Evolutionary conservation across 331 rosid species (phyloP).

Genomic region (Prunus yedoensis): DNA sequence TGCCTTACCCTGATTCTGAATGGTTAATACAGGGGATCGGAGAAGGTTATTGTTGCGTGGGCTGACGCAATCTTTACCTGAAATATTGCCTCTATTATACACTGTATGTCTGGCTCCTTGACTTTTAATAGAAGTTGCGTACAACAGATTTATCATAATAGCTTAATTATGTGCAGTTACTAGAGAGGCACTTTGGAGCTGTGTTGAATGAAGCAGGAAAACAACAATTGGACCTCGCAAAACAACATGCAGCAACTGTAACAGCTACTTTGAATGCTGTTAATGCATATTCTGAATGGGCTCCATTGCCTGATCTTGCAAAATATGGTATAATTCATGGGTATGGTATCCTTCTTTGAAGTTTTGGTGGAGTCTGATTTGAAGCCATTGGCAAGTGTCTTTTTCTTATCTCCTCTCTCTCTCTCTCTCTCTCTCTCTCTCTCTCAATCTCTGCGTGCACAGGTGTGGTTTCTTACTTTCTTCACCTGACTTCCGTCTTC

Average conservation of each 20-base stretch:
- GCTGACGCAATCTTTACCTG: slow-evolving; percentile 77
- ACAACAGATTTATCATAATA: slow-evolving; percentile 21
- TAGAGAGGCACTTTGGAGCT: slow-evolving; percentile 84
- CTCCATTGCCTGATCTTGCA: slow-evolving; percentile 92
- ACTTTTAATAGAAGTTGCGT: slow-evolving; percentile 23
- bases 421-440: slow-evolving; percentile 23
- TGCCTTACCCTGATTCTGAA: slow-evolving; percentile 31
- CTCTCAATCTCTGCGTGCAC: slow-evolving; percentile 32
- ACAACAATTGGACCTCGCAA: slow-evolving; percentile 68
- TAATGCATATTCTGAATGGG: slow-evolving; percentile 98
- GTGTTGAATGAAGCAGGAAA: slow-evolving; percentile 72
- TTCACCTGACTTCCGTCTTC: slow-evolving; percentile 90
- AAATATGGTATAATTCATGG: slow-evolving; percentile 87
- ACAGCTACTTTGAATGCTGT: slow-evolving; percentile 78
- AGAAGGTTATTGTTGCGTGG: slow-evolving; percentile 89
- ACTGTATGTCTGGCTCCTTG: slow-evolving; percentile 46
- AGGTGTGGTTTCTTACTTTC: slow-evolving; percentile 90
- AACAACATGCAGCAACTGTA: slow-evolving; percentile 80
- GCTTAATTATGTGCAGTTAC: slow-evolving; percentile 59
- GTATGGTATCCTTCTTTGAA: slow-evolving; percentile 47
- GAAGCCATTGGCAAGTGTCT: slow-evolving; percentile 16
- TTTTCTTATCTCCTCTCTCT: slow-evolving; percentile 19
- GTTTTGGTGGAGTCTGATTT: slow-evolving; percentile 22
- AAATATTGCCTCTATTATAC: slow-evolving; percentile 81
- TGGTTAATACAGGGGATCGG: slow-evolving; percentile 63